Conservation (phyloP, 257 asterid species). For the Galeopsis tetrahit region DNA sequence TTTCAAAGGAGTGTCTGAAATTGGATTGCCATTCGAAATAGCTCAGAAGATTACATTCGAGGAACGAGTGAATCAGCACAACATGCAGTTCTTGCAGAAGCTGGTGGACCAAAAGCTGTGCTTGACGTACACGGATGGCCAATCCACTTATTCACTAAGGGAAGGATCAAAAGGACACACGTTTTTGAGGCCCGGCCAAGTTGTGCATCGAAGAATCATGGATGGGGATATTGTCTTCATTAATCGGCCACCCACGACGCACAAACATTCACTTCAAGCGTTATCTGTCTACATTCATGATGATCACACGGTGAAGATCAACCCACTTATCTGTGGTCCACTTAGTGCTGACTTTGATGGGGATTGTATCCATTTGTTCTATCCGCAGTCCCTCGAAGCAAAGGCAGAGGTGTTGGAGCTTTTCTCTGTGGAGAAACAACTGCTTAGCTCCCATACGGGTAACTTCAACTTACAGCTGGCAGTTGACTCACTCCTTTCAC, state of each 20-base stretch:
- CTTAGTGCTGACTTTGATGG: conserved; percentile 98
- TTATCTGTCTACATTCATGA: conserved; percentile 80
- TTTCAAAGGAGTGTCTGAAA: conserved; percentile 87
- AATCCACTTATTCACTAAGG: conserved; percentile 71
- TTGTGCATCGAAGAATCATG: conserved; percentile 90
- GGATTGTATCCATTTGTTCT: conserved; percentile 88
- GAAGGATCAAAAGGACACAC: conserved; percentile 99
- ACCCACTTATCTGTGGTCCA: conserved; percentile 93
- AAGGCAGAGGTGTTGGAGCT: conserved; percentile 96
- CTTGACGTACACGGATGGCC: conserved; percentile 81
- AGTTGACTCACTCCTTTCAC: conserved; percentile 77
- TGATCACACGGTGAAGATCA: conserved; percentile 93
- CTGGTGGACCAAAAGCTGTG: conserved; percentile 88
- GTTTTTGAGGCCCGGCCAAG: conserved; percentile 85
- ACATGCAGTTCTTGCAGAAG: conserved; percentile 72
- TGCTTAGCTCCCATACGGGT: conserved; percentile 97
- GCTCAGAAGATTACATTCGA: conserved; percentile 93
- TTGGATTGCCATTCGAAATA: conserved; percentile 86
- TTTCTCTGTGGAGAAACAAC: conserved; percentile 90
- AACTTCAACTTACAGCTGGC: conserved; percentile 90
- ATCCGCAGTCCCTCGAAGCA: conserved; percentile 95
- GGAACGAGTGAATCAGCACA: conserved; percentile 85
- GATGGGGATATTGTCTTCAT: conserved; percentile 94
- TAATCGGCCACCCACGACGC: conserved; percentile 97
- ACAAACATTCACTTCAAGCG: conserved; percentile 95